Evolutionary conservation across 2,329 filamentous ascomycete species (phyloP).

Genomic region (Aspergillus clavatus): DNA sequence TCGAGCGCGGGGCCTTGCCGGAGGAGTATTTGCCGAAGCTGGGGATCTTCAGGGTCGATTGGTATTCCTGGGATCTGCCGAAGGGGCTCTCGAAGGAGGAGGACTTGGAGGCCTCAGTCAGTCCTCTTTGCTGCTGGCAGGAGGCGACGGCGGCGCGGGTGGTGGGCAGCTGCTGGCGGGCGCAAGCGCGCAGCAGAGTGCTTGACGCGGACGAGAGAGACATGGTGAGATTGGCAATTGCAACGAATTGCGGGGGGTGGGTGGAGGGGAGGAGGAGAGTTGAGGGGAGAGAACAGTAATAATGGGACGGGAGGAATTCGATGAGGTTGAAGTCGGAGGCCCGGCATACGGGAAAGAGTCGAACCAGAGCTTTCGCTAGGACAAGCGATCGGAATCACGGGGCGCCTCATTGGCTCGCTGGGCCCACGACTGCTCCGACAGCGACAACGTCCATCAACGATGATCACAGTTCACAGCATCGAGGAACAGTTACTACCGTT

Average conservation of each 20-base stretch:
- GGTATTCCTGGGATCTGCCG: slow-evolving; percentile 43
- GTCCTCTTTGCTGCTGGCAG: slow-evolving; percentile 40
- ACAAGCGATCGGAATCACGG: slow-evolving; percentile 39
- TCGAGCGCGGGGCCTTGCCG: slow-evolving; percentile 61
- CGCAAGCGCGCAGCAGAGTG: slow-evolving; percentile 59
- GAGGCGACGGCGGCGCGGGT: slow-evolving; percentile 39
- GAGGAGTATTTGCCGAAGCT: slow-evolving; percentile 84
- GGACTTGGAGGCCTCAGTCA: slow-evolving; percentile 35
- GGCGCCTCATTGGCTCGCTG: slow-evolving; percentile 35
- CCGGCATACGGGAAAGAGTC: slow-evolving; percentile 18
- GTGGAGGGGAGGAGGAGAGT: slow-evolving; percentile 10
- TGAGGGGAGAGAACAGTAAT: slow-evolving; percentile 15
- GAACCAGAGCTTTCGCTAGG: slow-evolving; percentile 36
- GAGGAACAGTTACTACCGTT: background rate
- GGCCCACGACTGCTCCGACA: slow-evolving; percentile 7
- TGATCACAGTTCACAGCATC: too few species aligned
- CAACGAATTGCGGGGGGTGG: slow-evolving; percentile 29
- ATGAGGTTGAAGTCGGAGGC: slow-evolving; percentile 36
- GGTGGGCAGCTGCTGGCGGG: slow-evolving; percentile 44
- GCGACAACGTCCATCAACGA: background rate
- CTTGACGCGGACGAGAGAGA: slow-evolving; percentile 63
- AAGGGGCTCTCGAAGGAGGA: slow-evolving; percentile 54
- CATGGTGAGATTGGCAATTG: slow-evolving; percentile 35
- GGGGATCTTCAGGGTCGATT: slow-evolving; percentile 67
- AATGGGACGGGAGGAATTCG: background rate